A percentile compares a stretch with the other conserved stretches of the same genome.
Evolutionary conservation across 2,329 filamentous ascomycete species (phyloP).

Genomic region (Clarireedia sp.): DNA sequence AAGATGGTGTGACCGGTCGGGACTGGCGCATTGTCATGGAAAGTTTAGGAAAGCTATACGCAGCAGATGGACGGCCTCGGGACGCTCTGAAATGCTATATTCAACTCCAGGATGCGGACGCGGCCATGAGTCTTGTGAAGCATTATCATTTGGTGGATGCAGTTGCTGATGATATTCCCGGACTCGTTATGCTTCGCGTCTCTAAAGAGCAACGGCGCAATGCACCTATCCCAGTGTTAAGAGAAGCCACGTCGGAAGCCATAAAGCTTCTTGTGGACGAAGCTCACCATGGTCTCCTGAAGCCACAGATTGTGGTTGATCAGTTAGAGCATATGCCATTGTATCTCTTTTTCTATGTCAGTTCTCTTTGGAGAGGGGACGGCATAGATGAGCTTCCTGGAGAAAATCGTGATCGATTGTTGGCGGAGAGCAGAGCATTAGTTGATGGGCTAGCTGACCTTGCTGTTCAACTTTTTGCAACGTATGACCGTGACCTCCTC

Average conservation of each 20-base stretch:
- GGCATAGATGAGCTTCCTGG: slow-evolving; percentile 47
- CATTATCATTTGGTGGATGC: slow-evolving; percentile 87
- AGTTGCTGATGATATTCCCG: slow-evolving; percentile 80
- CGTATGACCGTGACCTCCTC: slow-evolving; percentile 69
- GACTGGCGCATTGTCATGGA: slow-evolving; percentile 91
- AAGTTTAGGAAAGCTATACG: slow-evolving; percentile 73
- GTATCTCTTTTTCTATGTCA: slow-evolving; percentile 89
- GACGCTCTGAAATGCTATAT: slow-evolving; percentile 89
- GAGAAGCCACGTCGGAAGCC: slow-evolving; percentile 72
- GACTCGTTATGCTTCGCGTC: slow-evolving; percentile 81
- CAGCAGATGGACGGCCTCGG: slow-evolving; percentile 70
- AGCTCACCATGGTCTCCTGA: slow-evolving; percentile 79
- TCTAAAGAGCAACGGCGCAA: slow-evolving; percentile 58
- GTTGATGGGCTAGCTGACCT: slow-evolving; percentile 84
- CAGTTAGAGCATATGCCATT: slow-evolving; percentile 65
- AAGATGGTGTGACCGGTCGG: slow-evolving; percentile 61
- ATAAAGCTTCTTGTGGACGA: slow-evolving; percentile 84
- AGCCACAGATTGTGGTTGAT: slow-evolving; percentile 65
- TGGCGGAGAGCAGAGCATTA: slow-evolving; percentile 55
- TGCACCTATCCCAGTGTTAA: slow-evolving; percentile 63
- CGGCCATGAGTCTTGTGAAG: slow-evolving; percentile 75
- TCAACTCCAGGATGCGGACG: slow-evolving; percentile 82
- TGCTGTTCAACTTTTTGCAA: slow-evolving; percentile 77
- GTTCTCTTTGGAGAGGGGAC: slow-evolving; percentile 74
- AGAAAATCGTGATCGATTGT: slow-evolving; percentile 48